A percentile compares a stretch with the other conserved stretches of the same genome.
Evolutionary conservation across 129 eudicot genomes (phyloP).

Genomic region (Saussurea involucrata): DNA sequence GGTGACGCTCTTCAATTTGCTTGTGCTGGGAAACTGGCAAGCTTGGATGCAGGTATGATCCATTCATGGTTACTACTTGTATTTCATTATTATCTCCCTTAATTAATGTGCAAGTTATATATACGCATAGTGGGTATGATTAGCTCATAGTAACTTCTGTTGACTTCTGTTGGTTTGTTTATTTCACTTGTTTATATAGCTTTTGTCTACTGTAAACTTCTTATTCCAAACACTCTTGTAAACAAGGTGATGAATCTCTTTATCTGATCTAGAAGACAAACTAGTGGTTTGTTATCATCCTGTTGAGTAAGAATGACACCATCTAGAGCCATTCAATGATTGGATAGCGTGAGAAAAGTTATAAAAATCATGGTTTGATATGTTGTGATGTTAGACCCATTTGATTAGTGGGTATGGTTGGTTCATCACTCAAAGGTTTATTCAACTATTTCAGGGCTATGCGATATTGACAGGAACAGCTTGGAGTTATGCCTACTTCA

Average conservation of each 20-base stretch:
- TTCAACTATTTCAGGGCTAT: slow-evolving; percentile 58
- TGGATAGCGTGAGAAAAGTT: background rate
- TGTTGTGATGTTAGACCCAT: background rate
- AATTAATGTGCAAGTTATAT: background rate
- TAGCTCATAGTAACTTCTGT: background rate
- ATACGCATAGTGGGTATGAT: background rate
- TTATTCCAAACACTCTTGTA: background rate
- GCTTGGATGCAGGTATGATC: slow-evolving; percentile 83
- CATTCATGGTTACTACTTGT: background rate
- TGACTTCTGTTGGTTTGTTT: background rate
- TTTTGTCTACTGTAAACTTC: background rate
- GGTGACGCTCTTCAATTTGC: slow-evolving; percentile 92
- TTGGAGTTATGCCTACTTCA: slow-evolving; percentile 68
- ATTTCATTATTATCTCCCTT: background rate
- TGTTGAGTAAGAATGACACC: too few relatives aligned
- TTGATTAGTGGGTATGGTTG: background rate
- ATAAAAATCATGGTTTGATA: background rate
- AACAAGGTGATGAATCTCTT: background rate
- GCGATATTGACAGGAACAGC: slow-evolving; percentile 61
- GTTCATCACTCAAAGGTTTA: background rate
- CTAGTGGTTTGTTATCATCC: background rate
- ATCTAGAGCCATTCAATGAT: background rate
- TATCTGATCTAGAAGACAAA: background rate
- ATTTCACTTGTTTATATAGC: background rate
- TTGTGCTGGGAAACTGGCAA: slow-evolving; percentile 96